A percentile compares a stretch with the other conserved stretches of the same genome.
Conservation (phyloP, 495 filamentous ascomycete species). For the Aspergillus ellipticus region DNA sequence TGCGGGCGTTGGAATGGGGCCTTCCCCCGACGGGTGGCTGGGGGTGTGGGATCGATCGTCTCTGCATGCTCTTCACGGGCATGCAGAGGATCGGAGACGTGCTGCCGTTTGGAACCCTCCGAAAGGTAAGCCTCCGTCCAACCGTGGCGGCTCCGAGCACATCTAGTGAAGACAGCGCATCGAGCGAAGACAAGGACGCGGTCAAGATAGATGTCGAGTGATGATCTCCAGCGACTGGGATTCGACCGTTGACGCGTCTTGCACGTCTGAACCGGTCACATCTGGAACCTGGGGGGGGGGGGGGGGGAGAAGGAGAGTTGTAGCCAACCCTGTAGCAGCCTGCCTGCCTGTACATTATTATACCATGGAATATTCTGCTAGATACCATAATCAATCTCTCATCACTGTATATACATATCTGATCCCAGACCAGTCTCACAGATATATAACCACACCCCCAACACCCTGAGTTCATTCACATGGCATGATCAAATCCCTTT, state of each 20-base stretch:
- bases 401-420: not conserved
- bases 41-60: conserved; percentile 87
- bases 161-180: too few species aligned
- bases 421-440: too few species aligned
- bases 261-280: too few species aligned
- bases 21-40: conserved; percentile 92
- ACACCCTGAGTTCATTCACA: too few species aligned
- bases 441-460: too few species aligned
- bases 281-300: too few species aligned
- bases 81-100: conserved; percentile 74
- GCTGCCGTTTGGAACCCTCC: conserved; percentile 80
- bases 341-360: not conserved
- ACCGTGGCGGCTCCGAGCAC: not conserved
- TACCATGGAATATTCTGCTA: not conserved
- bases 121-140: conserved; percentile 38
- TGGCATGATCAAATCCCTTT: too few species aligned
- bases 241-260: not conserved
- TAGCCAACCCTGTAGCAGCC: not conserved
- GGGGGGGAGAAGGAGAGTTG: not conserved
- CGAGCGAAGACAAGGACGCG: not conserved
- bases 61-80: conserved; percentile 84
- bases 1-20: conserved; percentile 79
- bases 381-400: not conserved
- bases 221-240: not conserved
- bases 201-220: not conserved